Conservation (phyloP, 2,329 filamentous ascomycete genomes). For the Exophiala calicioides region DNA sequence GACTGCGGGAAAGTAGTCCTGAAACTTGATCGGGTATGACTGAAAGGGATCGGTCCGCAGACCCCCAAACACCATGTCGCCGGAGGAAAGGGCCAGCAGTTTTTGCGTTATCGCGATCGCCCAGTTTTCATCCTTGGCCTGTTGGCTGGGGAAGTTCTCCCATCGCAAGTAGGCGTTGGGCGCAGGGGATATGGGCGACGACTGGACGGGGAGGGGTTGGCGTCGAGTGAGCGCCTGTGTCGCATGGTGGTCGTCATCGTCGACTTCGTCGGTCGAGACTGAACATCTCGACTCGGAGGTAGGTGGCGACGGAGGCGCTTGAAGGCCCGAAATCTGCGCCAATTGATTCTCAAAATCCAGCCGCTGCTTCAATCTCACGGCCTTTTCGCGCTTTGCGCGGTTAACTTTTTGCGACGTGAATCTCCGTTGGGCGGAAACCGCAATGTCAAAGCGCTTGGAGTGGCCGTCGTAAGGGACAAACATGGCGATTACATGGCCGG, state of each 20-base stretch:
- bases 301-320: neutral
- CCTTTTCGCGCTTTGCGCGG: conserved; percentile 8
- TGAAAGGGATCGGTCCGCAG: conserved; percentile 16
- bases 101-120: neutral
- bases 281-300: neutral
- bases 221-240: neutral
- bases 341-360: neutral
- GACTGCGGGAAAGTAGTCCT: conserved; percentile 18
- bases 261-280: neutral
- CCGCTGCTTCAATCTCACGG: conserved; percentile 9
- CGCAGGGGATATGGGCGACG: neutral
- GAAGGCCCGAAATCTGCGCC: neutral
- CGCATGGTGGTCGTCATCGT: neutral
- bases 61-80: conserved; percentile 19
- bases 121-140: neutral
- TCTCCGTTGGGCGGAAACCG: conserved; percentile 8
- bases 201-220: neutral
- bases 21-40: conserved; percentile 14
- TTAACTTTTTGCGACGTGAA: conserved; percentile 9
- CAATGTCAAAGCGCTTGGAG: conserved; percentile 11
- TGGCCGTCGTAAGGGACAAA: conserved; percentile 14
- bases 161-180: too few relatives aligned
- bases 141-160: neutral
- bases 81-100: conserved; percentile 2
- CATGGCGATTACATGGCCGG: conserved; percentile 2